Percentiles rank a stretch among this genome's conserved stretches.
Conservation (phyloP, 129 eudicot species). For the Helianthus tuberosus region DNA sequence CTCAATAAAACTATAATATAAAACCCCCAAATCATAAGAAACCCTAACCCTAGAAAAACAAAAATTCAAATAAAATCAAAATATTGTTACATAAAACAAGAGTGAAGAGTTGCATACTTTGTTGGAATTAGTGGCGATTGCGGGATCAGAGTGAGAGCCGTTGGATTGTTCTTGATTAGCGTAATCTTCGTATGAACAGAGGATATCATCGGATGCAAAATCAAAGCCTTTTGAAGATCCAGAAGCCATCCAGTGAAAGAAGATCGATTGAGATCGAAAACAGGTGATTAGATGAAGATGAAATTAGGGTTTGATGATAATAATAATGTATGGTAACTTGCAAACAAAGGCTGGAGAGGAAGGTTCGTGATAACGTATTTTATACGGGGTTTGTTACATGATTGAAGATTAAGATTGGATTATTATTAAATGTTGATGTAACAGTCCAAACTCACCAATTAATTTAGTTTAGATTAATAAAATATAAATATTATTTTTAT, state of each 20-base stretch:
- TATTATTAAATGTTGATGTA: not conserved
- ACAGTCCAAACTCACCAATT: not conserved
- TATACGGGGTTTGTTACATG: constrained; percentile 11
- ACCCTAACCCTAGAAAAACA: constrained; percentile 1
- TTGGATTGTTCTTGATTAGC: constrained; percentile 53
- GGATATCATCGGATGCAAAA: constrained; percentile 87
- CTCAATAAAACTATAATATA: too few relatives aligned
- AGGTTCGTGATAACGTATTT: constrained; percentile 36
- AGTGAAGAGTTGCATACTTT: constrained; percentile 41
- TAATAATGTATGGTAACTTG: not conserved
- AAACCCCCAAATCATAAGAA: not conserved
- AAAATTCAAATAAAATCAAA: not conserved
- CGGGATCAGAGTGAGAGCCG: constrained; percentile 65
- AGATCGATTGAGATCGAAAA: not conserved
- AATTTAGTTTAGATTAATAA: not conserved
- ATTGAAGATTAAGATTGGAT: constrained; percentile 20
- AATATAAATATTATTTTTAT: too few relatives aligned
- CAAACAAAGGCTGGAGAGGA: constrained; percentile 20
- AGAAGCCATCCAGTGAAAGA: constrained; percentile 62
- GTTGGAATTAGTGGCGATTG: constrained; percentile 42
- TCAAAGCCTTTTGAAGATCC: constrained; percentile 82
- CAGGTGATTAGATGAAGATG: not conserved
- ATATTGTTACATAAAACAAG: not conserved
- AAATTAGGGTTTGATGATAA: constrained; percentile 29
- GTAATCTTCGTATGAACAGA: constrained; percentile 88